These are phyloP conservation scores for Coemansia interrupta DNA, from an alignment of 192 early-diverging fungal species.

Conservation along the genomic window DNA sequence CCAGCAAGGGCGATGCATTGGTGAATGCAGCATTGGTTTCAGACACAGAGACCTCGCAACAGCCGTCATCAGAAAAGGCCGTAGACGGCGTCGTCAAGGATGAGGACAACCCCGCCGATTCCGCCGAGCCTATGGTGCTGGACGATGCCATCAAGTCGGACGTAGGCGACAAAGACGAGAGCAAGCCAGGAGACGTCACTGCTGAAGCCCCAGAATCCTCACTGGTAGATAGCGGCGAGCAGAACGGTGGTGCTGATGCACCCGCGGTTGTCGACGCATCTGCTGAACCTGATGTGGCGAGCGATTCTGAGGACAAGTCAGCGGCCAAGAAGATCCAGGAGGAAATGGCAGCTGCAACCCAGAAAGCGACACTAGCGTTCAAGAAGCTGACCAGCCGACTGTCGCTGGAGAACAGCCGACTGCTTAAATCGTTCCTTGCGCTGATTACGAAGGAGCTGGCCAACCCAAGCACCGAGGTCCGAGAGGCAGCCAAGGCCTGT, in stretches of 20 bases:
- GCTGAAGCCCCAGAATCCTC: not conserved
- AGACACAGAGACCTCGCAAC: not conserved
- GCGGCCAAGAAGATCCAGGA: not conserved
- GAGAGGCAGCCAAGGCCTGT: slow-evolving; percentile 81
- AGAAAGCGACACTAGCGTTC: slow-evolving; percentile 12
- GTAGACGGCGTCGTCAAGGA: not conserved
- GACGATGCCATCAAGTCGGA: not conserved
- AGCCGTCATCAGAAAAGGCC: not conserved
- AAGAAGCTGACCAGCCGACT: slow-evolving; percentile 33
- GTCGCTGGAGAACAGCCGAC: slow-evolving; percentile 31
- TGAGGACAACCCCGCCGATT: not conserved
- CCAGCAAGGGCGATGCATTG: too few species aligned
- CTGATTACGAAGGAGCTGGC: slow-evolving; percentile 87
- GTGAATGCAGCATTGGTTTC: not conserved
- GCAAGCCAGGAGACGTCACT: not conserved
- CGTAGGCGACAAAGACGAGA: not conserved
- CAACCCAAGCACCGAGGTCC: slow-evolving; percentile 82
- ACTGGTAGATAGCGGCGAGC: not conserved
- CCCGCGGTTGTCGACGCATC: not conserved
- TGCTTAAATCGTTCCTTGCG: slow-evolving; percentile 42
- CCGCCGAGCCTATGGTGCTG: too few species aligned
- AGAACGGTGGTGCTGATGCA: not conserved
- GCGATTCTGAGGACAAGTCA: not conserved
- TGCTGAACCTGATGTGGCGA: not conserved
- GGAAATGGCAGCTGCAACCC: slow-evolving; percentile 1